These are phyloP conservation scores for Geotrichum armillariae DNA, from an alignment of 1,139 yeast genomes.

Conservation along the genomic window DNA sequence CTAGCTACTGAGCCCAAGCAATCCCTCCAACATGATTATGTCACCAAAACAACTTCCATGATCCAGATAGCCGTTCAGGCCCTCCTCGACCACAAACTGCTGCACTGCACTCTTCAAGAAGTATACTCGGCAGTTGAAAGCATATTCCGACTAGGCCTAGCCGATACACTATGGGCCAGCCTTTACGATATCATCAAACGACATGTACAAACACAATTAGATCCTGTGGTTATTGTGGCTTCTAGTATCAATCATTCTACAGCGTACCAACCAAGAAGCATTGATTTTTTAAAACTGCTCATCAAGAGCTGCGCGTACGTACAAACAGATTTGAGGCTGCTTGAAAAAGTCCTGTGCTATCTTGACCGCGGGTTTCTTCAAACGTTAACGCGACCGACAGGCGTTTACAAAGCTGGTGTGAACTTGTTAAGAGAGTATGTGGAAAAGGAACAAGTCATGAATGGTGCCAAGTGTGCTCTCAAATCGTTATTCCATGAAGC, in stretches of 20 bases:
- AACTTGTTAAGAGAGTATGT: not conserved
- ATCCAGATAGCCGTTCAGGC: conserved; percentile 2
- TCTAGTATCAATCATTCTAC: not conserved
- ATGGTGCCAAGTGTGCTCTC: not conserved
- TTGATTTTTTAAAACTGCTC: not conserved
- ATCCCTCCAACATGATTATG: not conserved
- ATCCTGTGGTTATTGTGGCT: not conserved
- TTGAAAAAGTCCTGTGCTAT: not conserved
- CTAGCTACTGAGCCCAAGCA: not conserved
- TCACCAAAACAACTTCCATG: not conserved
- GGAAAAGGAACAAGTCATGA: not conserved
- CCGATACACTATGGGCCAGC: not conserved
- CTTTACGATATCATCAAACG: not conserved
- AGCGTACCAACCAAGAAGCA: not conserved
- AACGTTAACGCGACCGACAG: not conserved
- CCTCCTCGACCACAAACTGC: not conserved
- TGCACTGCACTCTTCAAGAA: not conserved
- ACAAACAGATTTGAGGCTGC: not conserved
- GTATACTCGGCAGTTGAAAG: conserved; percentile 1
- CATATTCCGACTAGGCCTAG: not conserved
- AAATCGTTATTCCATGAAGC: not conserved
- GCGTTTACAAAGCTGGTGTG: not conserved
- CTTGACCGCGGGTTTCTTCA: not conserved
- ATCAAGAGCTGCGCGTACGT: not conserved
- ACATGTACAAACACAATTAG: not conserved